A percentile compares a stretch with the other conserved stretches of the same genome.
Evolutionary conservation across 768 basidiomycete genomes (phyloP).

Genomic region (Leucogyrophana mollusca): DNA sequence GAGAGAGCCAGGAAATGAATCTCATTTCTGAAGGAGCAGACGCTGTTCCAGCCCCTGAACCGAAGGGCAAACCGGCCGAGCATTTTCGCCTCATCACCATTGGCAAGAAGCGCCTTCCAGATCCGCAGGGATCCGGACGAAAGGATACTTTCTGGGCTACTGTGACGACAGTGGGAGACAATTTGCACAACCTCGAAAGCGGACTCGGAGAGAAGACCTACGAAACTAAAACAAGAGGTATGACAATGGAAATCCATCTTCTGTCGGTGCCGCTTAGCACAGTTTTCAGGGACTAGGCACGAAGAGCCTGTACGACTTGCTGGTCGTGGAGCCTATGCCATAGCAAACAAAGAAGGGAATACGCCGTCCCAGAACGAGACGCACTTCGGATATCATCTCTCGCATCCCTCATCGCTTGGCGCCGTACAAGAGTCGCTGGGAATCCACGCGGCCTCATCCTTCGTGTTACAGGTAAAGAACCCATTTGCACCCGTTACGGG

Average conservation of each 20-base stretch:
- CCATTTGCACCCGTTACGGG: constrained; percentile 45
- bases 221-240: constrained; percentile 62
- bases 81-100: constrained; percentile 50
- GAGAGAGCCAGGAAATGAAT: constrained; percentile 36
- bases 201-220: constrained; percentile 51
- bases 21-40: constrained; percentile 45
- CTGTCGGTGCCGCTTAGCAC: neutral
- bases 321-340: constrained; percentile 58
- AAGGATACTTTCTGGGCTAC: constrained; percentile 54
- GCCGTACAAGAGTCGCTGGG: constrained; percentile 57
- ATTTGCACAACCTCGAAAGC: constrained; percentile 45
- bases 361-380: constrained; percentile 48
- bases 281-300: constrained; percentile 45
- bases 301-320: constrained; percentile 51
- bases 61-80: constrained; percentile 35
- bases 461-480: constrained; percentile 63
- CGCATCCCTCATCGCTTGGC: constrained; percentile 48
- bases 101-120: constrained; percentile 60
- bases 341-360: constrained; percentile 47
- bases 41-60: constrained; percentile 42
- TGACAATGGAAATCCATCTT: neutral
- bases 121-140: constrained; percentile 40
- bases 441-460: constrained; percentile 50
- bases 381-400: constrained; percentile 58
- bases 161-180: constrained; percentile 49